Evolutionary conservation across 805 yeast species (phyloP).

Genomic region (Scheffersomyces spartinae): DNA sequence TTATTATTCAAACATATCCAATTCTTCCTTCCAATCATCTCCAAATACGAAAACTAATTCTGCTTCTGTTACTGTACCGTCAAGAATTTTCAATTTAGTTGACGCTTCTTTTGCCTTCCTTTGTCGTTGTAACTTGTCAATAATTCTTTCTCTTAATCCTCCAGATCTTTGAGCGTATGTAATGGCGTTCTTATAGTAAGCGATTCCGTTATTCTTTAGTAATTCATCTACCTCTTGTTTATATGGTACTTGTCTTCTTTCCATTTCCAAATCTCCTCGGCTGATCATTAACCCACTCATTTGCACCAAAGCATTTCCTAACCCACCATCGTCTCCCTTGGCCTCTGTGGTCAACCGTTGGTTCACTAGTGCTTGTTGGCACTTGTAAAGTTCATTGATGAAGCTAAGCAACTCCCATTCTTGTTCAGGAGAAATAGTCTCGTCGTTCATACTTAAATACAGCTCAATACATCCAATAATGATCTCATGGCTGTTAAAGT

Average conservation of each 20-base stretch:
- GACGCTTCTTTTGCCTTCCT: conserved; percentile 34
- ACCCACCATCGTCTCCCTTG: conserved; percentile 11
- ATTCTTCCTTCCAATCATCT: conserved; percentile 15
- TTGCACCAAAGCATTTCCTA: conserved; percentile 22
- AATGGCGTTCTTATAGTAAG: conserved; percentile 35
- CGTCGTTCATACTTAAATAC: no score
- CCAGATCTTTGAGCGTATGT: conserved; percentile 34
- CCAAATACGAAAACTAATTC: conserved; percentile 24
- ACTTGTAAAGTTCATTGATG: no score
- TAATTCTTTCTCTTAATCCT: conserved; percentile 37
- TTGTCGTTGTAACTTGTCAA: conserved; percentile 31
- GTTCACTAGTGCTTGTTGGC: no score
- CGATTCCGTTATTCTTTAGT: conserved; percentile 27
- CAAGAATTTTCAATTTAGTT: conserved; percentile 33
- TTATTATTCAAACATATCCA: conserved; percentile 23
- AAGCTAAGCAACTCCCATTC: no score
- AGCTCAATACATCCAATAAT: no score
- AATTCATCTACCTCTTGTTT: conserved; percentile 18
- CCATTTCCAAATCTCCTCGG: conserved; percentile 41
- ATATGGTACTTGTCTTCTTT: conserved; percentile 28
- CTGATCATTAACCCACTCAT: conserved; percentile 34
- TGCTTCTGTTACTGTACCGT: conserved; percentile 17
- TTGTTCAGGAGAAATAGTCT: no score
- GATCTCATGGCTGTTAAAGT: no score
- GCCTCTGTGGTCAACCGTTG: no score